Evolutionary conservation across 2,329 filamentous ascomycete species (phyloP).

Genomic region (Penicillium nordicum): DNA sequence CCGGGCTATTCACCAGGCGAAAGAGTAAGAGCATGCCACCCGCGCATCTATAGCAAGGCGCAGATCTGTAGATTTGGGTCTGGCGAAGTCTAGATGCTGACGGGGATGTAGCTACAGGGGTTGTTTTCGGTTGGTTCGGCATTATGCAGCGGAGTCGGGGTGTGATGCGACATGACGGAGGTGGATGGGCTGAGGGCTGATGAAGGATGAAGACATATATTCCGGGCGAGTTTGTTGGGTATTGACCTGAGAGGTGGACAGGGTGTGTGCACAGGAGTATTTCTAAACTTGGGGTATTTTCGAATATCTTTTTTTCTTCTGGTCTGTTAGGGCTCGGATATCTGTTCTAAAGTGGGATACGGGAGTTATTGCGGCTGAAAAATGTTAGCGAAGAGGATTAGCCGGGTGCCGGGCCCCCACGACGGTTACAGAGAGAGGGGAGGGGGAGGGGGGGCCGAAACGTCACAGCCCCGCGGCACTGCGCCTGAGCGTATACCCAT

Average conservation of each 20-base stretch:
- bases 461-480: background rate
- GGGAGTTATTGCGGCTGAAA: background rate
- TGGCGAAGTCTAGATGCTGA: background rate
- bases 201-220: background rate
- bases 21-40: background rate
- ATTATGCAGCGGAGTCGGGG: background rate
- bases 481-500: background rate
- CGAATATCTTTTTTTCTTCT: background rate
- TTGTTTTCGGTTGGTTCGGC: background rate
- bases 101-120: background rate
- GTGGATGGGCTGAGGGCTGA: background rate
- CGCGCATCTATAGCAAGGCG: background rate
- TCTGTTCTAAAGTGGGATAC: background rate
- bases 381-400: background rate
- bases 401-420: background rate
- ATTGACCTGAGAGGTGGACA: background rate
- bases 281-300: background rate
- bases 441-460: slow-evolving; percentile 1
- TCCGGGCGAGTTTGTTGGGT: background rate
- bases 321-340: background rate
- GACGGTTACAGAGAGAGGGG: background rate
- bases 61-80: background rate
- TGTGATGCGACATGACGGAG: background rate
- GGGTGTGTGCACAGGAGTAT: background rate
- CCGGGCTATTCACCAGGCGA: background rate